phyloP scores from a whole-genome alignment of 148 eudicot genomes.

The Cornus kousa region DNA sequence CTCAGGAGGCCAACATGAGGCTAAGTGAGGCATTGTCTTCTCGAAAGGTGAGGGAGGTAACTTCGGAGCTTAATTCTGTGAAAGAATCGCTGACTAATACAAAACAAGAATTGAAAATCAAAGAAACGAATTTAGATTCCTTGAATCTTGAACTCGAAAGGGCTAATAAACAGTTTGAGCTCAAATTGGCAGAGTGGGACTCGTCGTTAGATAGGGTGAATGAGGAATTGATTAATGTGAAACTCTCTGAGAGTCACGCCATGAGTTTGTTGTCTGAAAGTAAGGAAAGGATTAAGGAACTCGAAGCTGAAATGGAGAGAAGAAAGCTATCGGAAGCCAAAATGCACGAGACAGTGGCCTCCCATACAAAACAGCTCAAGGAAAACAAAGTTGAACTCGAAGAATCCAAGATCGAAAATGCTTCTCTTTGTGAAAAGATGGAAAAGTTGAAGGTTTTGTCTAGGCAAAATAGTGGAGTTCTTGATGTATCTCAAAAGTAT shows the following conservation, averaged over 20 bases:
- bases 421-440: slow-evolving; percentile 41
- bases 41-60: not conserved
- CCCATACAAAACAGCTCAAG: slow-evolving; percentile 56
- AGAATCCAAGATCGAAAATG: slow-evolving; percentile 44
- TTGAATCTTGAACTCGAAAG: slow-evolving; percentile 40
- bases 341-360: slow-evolving; percentile 28
- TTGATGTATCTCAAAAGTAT: not conserved
- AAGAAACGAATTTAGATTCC: slow-evolving; percentile 39
- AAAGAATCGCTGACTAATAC: slow-evolving; percentile 6
- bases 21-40: slow-evolving; percentile 19
- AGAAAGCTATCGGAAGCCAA: slow-evolving; percentile 39
- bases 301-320: slow-evolving; percentile 49
- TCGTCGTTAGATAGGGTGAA: not conserved
- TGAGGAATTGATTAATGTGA: slow-evolving; percentile 25
- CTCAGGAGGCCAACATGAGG: slow-evolving; percentile 22
- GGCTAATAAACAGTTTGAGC: slow-evolving; percentile 41
- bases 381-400: slow-evolving; percentile 37
- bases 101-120: slow-evolving; percentile 30
- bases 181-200: slow-evolving; percentile 1
- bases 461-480: not conserved
- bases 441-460: not conserved
- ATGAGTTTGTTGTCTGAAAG: slow-evolving; percentile 26
- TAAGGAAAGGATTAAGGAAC: slow-evolving; percentile 41
- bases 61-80: not conserved
- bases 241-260: not conserved